Evolutionary conservation across 179 eudicot genomes (phyloP).

Genomic region (Silene vulgaris): DNA sequence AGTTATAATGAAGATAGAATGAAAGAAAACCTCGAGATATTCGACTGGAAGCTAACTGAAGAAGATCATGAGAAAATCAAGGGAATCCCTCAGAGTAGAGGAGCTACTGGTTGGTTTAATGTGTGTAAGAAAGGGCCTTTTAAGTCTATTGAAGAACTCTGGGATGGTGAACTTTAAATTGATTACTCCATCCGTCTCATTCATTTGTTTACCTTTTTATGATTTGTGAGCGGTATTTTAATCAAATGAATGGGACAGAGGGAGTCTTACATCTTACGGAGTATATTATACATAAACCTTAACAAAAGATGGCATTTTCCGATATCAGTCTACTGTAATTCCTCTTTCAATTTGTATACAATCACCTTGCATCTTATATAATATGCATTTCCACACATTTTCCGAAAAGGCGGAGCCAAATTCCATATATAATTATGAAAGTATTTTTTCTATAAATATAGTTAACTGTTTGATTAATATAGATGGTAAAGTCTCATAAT

Average conservation of each 20-base stretch:
- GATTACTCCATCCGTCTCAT: not conserved
- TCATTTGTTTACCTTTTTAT: too few species aligned
- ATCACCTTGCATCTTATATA: too few species aligned
- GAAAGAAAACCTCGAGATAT: constrained; percentile 48
- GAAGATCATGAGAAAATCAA: constrained; percentile 44
- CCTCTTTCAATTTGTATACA: too few species aligned
- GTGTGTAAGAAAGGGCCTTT: constrained; percentile 43
- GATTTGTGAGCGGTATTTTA: too few species aligned
- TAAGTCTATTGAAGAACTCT: constrained; percentile 42
- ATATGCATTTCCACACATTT: too few species aligned
- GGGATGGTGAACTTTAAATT: constrained; percentile 48
- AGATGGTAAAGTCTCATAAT: not conserved
- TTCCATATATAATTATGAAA: too few species aligned
- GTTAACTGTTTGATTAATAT: not conserved
- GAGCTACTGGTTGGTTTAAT: constrained; percentile 35
- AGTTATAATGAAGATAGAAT: constrained; percentile 50
- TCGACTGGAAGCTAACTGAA: constrained; percentile 42
- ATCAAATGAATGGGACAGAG: too few species aligned
- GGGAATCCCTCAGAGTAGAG: constrained; percentile 47
- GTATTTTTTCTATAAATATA: too few species aligned
- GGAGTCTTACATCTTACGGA: too few species aligned
- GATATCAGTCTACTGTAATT: too few species aligned
- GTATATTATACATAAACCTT: not conserved
- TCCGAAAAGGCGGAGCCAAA: too few species aligned
- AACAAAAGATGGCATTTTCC: not conserved